These are phyloP conservation scores for Castanea mollissima DNA, from an alignment of 306 rosid species.

Conservation along the genomic window DNA sequence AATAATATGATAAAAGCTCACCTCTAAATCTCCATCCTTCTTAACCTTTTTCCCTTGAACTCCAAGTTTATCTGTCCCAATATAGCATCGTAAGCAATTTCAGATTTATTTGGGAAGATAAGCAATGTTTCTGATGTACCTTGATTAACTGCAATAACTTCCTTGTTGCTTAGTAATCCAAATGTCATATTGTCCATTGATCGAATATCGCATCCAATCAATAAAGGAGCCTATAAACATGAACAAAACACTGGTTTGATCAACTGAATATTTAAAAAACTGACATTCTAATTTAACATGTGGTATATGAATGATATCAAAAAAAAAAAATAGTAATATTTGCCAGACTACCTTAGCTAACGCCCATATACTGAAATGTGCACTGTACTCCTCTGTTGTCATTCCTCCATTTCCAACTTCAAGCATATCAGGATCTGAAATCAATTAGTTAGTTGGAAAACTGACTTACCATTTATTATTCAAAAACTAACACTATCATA, in stretches of 20 bases:
- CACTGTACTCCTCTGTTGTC: slow-evolving; percentile 69
- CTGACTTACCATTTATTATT: no score
- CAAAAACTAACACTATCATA: no score
- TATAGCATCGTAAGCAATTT: neutral
- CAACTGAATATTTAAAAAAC: neutral
- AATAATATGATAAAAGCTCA: slow-evolving; percentile 14
- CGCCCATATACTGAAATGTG: slow-evolving; percentile 87
- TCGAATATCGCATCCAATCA: slow-evolving; percentile 77
- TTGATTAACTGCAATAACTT: slow-evolving; percentile 79
- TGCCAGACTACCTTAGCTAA: slow-evolving; percentile 50
- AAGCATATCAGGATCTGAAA: slow-evolving; percentile 81
- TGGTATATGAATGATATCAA: neutral
- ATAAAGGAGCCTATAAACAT: slow-evolving; percentile 51
- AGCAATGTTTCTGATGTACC: slow-evolving; percentile 24
- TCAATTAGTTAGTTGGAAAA: neutral
- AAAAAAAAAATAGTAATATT: neutral
- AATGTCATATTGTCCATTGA: slow-evolving; percentile 44
- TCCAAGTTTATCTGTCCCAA: slow-evolving; percentile 53
- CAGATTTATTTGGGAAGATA: neutral
- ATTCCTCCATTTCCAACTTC: slow-evolving; percentile 87
- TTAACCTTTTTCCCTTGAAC: slow-evolving; percentile 69
- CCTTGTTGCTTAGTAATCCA: slow-evolving; percentile 51
- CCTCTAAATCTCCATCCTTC: slow-evolving; percentile 54
- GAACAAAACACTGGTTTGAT: neutral
- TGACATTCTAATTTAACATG: slow-evolving; percentile 2